Evolutionary conservation across 192 early-diverging fungal species (phyloP), one percentile per base, ranked within the genome.

Genomic region (Entomortierella lignicola): DNA sequence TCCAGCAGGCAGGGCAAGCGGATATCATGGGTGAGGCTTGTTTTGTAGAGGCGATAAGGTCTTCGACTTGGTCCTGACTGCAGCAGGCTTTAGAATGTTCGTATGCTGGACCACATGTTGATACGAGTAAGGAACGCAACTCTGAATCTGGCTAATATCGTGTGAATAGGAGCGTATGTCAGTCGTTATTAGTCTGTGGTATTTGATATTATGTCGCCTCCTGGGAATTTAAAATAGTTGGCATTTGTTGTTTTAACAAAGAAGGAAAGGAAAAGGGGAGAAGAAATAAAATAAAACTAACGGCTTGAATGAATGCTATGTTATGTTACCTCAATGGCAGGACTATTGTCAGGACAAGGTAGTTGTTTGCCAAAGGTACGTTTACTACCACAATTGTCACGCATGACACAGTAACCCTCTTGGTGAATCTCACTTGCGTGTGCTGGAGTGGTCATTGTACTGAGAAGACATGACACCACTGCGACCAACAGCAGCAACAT

Each of bases 1-100:
- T 69, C 88, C 87, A 91, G 61, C 90, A 91, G 2, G 90, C 90
- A 27, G 90, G 90, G 63, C 90, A 91, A 8, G 87, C 81, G 6
- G 83, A 72, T 37, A 89, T 84, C 44, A 91, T 82, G 15, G 80
- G 81, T 18, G 87, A 84, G 12, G 85, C 87, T 31, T 82, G 80
- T 58, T 87, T 84, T 31, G 85, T 84, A 58, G 82, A 84, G 18
- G 77, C 61, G 8, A 81, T 63, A 17, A 91, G 61, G 55, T 71
- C 67, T 43, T 84, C 72, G 25, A 89, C 55, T 67, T 91, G 90
- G 32, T 70, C 63, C n/a, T 82, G 66, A 52, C 85, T 85, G 62
- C 90, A 91, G 69, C 90, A 91, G 27, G 81, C 84, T 34, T 71
- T 72, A 20, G 81, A 79, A 27, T 87, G 62, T 25, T 63, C 63